These are phyloP conservation scores for Neoboletus brunneissimus DNA, from an alignment of 768 basidiomycete genomes.

Conservation along the genomic window DNA sequence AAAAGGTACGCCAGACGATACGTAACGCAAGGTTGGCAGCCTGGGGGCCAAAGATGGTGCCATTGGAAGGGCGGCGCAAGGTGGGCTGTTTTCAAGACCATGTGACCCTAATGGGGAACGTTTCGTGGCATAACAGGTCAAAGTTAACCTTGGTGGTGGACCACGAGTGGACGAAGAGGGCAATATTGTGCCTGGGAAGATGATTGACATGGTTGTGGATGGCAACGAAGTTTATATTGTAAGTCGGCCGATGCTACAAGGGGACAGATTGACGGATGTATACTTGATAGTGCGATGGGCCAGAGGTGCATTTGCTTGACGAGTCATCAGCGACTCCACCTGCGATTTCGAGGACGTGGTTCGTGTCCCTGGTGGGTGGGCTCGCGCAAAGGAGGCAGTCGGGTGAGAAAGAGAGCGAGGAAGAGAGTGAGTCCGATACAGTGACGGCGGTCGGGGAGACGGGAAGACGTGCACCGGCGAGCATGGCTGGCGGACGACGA, in stretches of 20 bases:
- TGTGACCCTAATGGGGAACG: slow-evolving; percentile 2
- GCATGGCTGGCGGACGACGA: slow-evolving; percentile 62
- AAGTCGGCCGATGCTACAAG: slow-evolving; percentile 33
- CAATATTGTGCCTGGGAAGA: slow-evolving; percentile 44
- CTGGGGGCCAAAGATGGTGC: slow-evolving; percentile 78
- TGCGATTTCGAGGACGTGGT: slow-evolving; percentile 68
- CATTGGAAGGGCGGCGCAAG: slow-evolving; percentile 64
- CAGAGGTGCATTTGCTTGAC: slow-evolving; percentile 58
- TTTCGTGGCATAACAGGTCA: slow-evolving; percentile 49
- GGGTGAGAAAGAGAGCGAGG: slow-evolving; percentile 38
- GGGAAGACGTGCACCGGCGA: slow-evolving; percentile 38
- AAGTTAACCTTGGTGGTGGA: slow-evolving; percentile 60
- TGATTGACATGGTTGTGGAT: slow-evolving; percentile 81
- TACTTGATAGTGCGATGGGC: slow-evolving; percentile 52
- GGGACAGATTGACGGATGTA: slow-evolving; percentile 9
- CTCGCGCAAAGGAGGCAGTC: slow-evolving; percentile 14
- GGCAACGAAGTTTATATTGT: slow-evolving; percentile 73
- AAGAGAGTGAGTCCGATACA: slow-evolving; percentile 42
- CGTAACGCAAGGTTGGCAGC: slow-evolving; percentile 66
- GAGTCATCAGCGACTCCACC: slow-evolving; percentile 55
- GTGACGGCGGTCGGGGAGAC: slow-evolving; percentile 24
- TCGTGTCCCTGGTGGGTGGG: slow-evolving; percentile 43
- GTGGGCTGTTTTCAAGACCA: slow-evolving; percentile 36
- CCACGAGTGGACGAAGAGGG: slow-evolving; percentile 56
- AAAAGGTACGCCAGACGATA: slow-evolving; percentile 61